Evolutionary conservation across 1,139 yeast genomes (phyloP), one percentile per base, ranked within the genome.

Genomic region (Insectozyma bohioensis): DNA sequence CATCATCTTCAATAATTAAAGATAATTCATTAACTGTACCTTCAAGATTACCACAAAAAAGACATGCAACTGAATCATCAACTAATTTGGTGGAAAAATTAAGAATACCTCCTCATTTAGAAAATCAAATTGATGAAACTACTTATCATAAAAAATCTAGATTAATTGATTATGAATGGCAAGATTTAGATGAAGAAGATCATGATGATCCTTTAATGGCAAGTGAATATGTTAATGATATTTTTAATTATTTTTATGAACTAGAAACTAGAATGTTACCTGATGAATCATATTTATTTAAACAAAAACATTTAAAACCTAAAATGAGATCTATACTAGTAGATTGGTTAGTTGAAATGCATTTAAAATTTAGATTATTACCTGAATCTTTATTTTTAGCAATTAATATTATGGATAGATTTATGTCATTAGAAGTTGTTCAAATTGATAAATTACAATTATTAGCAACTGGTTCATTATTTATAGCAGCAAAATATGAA

Each of bases 331-430:
- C 88, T 31, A 86, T 90, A 33, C 67, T 92, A 43, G 92, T 92
- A 18, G 96, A 92, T 59, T 92, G 97, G 97, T 71, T 92, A 54
- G 90, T 88, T 20, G 95, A 88, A 55, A 90, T 90, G 61, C 97
- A 92, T 64, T 67, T 80, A 44, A 79, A 88, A 51, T 90, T 90
- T 62, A 75, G 95, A 42, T 66, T 92, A 45, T 67, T 90, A 33
- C 97, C 97, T 3, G 98, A 92, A 60, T 87, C 97, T 8, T 69
- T 92, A 41, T 90, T 81, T 54, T 69, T 92, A 45, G 90, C 97
- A 6, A 83, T 87, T 39, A 92, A 90, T 60, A 69, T 88, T 37
- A 83, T 90, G 83, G 98, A 92, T 61, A 67, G 97, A 43, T 90
- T 87, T 59, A 76, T 92, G 74, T 80, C 92, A 12, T 68, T 75